These are phyloP conservation scores for Nicotiana benthamiana DNA, from an alignment of 257 asterid species.

Conservation along the genomic window DNA sequence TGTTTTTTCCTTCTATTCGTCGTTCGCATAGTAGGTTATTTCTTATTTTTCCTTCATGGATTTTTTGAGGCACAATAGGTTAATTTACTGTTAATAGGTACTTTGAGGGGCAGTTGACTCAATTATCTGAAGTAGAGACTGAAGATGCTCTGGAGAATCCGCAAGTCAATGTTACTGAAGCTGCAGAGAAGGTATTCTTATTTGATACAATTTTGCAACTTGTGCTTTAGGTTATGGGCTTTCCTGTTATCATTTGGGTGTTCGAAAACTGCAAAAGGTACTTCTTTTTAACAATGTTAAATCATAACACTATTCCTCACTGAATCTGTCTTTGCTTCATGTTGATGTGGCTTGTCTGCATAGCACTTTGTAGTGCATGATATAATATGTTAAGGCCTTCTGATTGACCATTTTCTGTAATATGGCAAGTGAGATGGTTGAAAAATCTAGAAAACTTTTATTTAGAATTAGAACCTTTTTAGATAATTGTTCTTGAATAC, in stretches of 20 bases:
- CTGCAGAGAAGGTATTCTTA: conserved; percentile 69
- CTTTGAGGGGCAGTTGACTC: conserved; percentile 73
- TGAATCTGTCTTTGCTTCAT: too few species aligned
- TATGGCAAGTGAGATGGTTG: not conserved
- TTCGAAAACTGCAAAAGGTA: not conserved
- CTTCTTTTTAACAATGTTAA: not conserved
- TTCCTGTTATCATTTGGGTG: not conserved
- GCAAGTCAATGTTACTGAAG: conserved; percentile 47
- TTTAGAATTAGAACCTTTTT: not conserved
- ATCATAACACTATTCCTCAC: not conserved
- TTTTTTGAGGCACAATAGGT: not conserved
- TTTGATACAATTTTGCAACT: not conserved
- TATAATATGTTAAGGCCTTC: not conserved
- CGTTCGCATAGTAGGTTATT: not conserved
- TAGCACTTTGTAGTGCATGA: too few species aligned
- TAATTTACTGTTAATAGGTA: conserved; percentile 41
- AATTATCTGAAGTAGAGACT: conserved; percentile 52
- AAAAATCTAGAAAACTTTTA: not conserved
- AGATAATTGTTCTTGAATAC: not conserved
- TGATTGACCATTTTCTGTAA: not conserved
- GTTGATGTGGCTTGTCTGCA: too few species aligned
- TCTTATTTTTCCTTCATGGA: too few species aligned
- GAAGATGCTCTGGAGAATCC: conserved; percentile 47
- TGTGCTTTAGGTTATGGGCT: not conserved
- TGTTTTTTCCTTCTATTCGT: not conserved